These are phyloP conservation scores for Euptelea pleiosperma DNA, from an alignment of 164 flowering plant species.

Conservation along the genomic window DNA sequence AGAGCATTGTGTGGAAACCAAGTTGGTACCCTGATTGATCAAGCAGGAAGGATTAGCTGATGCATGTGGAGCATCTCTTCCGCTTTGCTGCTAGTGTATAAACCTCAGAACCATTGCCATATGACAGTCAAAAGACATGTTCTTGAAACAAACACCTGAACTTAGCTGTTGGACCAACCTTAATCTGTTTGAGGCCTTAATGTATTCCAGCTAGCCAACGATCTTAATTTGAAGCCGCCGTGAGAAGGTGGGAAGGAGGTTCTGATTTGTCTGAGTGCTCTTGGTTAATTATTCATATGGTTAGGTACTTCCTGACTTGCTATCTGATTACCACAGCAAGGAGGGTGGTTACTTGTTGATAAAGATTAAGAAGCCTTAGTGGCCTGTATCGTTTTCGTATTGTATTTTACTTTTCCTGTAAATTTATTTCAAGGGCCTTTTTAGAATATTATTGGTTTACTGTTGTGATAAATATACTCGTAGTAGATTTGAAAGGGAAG, in stretches of 20 bases:
- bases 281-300: not conserved
- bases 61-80: conserved; percentile 2
- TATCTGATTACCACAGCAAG: no score
- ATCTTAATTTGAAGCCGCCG: not conserved
- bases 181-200: not conserved
- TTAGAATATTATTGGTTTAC: no score
- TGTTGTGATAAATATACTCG: no score
- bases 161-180: not conserved
- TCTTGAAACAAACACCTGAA: not conserved
- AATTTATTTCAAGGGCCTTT: no score
- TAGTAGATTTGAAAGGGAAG: no score
- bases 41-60: conserved; percentile 57
- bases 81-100: not conserved
- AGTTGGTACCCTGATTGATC: conserved; percentile 81
- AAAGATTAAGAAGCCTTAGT: no score
- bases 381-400: no score
- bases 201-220: not conserved
- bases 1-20: conserved; percentile 86
- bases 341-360: no score
- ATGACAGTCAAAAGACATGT: not conserved
- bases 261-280: not conserved
- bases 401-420: no score
- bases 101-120: not conserved
- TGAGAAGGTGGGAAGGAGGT: not conserved
- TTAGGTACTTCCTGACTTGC: no score